These are phyloP conservation scores for Chondrus crispus DNA, from an alignment of 23 red algal species.

Conservation along the genomic window DNA sequence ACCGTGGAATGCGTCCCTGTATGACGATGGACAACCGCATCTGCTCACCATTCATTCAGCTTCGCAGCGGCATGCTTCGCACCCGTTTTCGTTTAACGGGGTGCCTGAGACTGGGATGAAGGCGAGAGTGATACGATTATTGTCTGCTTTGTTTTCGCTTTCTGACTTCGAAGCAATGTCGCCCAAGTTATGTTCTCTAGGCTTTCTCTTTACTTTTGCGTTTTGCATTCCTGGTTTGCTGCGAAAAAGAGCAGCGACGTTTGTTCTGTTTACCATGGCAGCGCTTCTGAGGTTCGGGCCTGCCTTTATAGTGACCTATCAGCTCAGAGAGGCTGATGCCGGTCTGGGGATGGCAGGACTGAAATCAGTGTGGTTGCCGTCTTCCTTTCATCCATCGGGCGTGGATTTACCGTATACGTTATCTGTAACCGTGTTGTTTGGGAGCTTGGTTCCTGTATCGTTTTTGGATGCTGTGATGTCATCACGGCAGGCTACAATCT, in stretches of 20 bases:
- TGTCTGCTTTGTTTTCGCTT: too few species aligned
- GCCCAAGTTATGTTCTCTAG: not conserved
- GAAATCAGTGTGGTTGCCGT: slow-evolving; percentile 15
- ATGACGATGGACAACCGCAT: slow-evolving; percentile 9
- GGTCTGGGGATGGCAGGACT: slow-evolving; percentile 30
- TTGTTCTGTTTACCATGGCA: not conserved
- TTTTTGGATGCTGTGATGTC: slow-evolving; percentile 18
- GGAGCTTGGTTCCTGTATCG: slow-evolving; percentile 9
- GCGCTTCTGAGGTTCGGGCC: not conserved
- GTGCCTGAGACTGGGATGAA: too few species aligned
- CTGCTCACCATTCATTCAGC: not conserved
- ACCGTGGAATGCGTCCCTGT: slow-evolving; percentile 6
- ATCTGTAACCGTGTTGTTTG: slow-evolving; percentile 8
- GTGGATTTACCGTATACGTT: slow-evolving; percentile 35
- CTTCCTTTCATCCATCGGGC: slow-evolving; percentile 6
- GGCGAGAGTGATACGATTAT: too few species aligned
- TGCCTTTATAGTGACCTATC: not conserved
- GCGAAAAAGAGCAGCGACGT: not conserved
- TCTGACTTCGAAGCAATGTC: slow-evolving; percentile 21
- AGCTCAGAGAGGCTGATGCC: not conserved
- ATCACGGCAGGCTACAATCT: not conserved
- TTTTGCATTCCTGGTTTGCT: not conserved
- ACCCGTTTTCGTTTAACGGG: too few species aligned
- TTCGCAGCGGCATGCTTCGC: too few species aligned
- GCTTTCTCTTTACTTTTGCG: not conserved